phyloP scores from a whole-genome alignment of 1,284 basidiomycete genomes.

The Volvariella surrecta region DNA sequence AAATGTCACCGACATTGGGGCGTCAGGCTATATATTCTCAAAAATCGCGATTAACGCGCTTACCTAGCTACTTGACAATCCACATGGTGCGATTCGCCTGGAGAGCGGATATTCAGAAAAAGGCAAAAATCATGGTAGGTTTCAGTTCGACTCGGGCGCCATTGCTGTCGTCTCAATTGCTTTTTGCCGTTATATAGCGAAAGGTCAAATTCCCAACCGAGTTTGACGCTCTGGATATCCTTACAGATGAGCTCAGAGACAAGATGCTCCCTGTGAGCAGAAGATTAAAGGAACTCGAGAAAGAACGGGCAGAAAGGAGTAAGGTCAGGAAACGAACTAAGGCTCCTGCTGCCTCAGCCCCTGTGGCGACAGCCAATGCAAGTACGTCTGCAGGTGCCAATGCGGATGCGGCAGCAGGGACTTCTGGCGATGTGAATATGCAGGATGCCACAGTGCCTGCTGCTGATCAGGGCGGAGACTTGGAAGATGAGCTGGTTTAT shows the following conservation, averaged over 20 bases:
- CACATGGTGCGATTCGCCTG: slow-evolving; percentile 97
- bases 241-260: slow-evolving; percentile 70
- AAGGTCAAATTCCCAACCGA: slow-evolving; percentile 91
- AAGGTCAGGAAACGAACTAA: slow-evolving; percentile 78
- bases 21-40: slow-evolving; percentile 83
- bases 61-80: slow-evolving; percentile 81
- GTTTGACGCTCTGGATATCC: slow-evolving; percentile 81
- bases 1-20: slow-evolving; percentile 73
- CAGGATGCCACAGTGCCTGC: slow-evolving; percentile 24
- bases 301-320: slow-evolving; percentile 77
- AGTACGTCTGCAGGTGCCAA: not conserved
- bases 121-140: slow-evolving; percentile 84
- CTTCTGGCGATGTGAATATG: slow-evolving; percentile 32
- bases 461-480: slow-evolving; percentile 26
- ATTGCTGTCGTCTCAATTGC: not conserved
- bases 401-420: slow-evolving; percentile 15
- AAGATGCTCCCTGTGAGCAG: slow-evolving; percentile 68
- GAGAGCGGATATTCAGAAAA: slow-evolving; percentile 86
- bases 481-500: slow-evolving; percentile 55
- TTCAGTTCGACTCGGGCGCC: not conserved
- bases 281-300: slow-evolving; percentile 72
- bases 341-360: slow-evolving; percentile 19
- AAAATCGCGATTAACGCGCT: slow-evolving; percentile 73
- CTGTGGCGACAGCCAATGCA: slow-evolving; percentile 18
- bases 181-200: slow-evolving; percentile 37